phyloP scores from a whole-genome alignment of 345 rosid genomes.

The Excoecaria cochinchinensis region DNA sequence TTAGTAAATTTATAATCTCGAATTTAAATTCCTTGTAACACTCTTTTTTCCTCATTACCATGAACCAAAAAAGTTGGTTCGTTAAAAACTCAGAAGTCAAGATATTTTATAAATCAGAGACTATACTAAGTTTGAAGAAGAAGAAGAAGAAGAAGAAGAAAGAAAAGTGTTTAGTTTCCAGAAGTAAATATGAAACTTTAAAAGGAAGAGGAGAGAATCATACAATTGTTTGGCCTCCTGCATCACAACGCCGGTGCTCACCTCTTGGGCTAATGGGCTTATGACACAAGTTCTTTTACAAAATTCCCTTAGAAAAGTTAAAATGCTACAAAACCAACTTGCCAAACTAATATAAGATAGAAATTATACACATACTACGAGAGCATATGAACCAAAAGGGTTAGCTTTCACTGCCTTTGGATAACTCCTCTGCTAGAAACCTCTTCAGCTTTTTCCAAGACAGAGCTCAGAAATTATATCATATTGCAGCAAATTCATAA shows the following conservation, averaged over 20 bases:
- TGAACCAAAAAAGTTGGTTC: neutral
- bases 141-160: no score
- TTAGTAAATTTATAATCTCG: neutral
- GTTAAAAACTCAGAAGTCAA: neutral
- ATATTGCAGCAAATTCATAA: no score
- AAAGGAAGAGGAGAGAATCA: neutral
- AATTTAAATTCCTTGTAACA: neutral
- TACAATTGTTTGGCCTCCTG: neutral
- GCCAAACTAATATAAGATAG: neutral
- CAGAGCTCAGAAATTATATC: neutral
- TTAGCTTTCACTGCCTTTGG: neutral
- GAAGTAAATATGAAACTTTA: neutral
- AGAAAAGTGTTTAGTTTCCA: neutral
- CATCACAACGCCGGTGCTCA: neutral
- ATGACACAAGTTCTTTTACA: neutral
- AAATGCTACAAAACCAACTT: neutral
- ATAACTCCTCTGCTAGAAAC: neutral
- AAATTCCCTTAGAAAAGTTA: neutral
- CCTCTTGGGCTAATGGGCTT: neutral
- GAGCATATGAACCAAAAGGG: neutral
- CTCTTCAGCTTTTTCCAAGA: neutral
- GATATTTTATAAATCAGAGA: no score
- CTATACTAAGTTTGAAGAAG: no score
- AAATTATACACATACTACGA: neutral
- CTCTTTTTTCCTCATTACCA: neutral